Conservation (phyloP, 768 basidiomycete species). For the Serendipita sp. region DNA sequence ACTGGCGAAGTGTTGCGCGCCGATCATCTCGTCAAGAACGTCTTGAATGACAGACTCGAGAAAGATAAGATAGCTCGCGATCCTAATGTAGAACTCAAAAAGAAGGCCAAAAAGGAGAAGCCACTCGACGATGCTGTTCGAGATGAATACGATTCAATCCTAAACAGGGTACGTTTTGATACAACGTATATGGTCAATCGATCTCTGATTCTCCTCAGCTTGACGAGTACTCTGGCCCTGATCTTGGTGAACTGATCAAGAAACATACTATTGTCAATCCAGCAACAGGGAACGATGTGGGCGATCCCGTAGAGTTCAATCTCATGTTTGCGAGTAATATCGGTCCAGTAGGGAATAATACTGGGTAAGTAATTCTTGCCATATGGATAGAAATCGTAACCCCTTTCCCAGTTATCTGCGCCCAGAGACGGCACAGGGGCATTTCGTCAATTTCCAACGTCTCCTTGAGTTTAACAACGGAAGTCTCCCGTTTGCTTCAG, state of each 20-base stretch:
- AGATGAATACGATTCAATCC: constrained; percentile 58
- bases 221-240: constrained; percentile 83
- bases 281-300: constrained; percentile 80
- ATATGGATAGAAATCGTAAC: not conserved
- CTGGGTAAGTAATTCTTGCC: constrained; percentile 41
- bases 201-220: constrained; percentile 32
- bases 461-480: constrained; percentile 98
- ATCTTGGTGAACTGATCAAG: constrained; percentile 74
- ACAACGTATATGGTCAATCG: constrained; percentile 3
- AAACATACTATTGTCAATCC: constrained; percentile 74
- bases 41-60: constrained; percentile 76
- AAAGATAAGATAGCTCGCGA: constrained; percentile 86
- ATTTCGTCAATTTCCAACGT: constrained; percentile 96
- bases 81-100: constrained; percentile 39
- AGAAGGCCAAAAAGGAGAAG: constrained; percentile 51
- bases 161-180: constrained; percentile 61
- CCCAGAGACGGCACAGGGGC: constrained; percentile 95
- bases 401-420: constrained; percentile 57
- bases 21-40: constrained; percentile 87
- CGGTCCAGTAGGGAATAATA: constrained; percentile 92
- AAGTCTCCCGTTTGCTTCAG: constrained; percentile 89
- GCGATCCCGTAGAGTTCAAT: constrained; percentile 91
- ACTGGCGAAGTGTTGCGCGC: constrained; percentile 95
- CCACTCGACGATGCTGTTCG: constrained; percentile 58
- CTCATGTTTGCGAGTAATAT: constrained; percentile 98